A percentile compares a stretch with the other conserved stretches of the same genome.
Conservation (phyloP, 139 green algal species). For the Micractinium sp. region DNA sequence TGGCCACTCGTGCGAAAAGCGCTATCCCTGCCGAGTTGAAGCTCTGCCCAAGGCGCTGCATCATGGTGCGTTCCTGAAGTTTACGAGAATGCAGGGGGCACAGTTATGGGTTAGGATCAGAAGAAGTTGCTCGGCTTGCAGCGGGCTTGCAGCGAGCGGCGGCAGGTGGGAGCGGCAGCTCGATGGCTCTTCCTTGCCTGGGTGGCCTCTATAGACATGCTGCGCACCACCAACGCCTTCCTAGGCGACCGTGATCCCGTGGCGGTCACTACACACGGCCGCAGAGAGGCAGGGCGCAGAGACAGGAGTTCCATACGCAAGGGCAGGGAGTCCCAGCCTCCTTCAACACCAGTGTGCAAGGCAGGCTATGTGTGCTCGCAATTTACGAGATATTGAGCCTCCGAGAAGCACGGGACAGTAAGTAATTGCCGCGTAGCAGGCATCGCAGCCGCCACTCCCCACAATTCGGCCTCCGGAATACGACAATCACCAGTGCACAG, state of each 20-base stretch:
- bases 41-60: slow-evolving; percentile 69
- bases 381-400: no score
- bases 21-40: slow-evolving; percentile 78
- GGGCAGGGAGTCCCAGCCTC: no score
- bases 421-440: no score
- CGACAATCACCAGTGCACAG: no score
- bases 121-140: background rate
- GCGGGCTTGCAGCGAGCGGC: background rate
- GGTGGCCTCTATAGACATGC: background rate
- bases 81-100: background rate
- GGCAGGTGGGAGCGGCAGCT: background rate
- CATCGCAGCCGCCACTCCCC: no score
- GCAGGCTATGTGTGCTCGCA: no score
- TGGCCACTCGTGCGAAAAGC: slow-evolving; percentile 70
- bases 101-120: background rate
- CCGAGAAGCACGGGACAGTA: no score
- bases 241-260: background rate
- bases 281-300: no score
- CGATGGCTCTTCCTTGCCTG: background rate
- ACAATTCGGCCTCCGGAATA: no score
- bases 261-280: no score
- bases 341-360: no score
- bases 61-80: slow-evolving; percentile 12
- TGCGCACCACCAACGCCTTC: background rate
- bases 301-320: no score